phyloP scores from a whole-genome alignment of 345 rosid species.

The Hypericum androsaemum region DNA sequence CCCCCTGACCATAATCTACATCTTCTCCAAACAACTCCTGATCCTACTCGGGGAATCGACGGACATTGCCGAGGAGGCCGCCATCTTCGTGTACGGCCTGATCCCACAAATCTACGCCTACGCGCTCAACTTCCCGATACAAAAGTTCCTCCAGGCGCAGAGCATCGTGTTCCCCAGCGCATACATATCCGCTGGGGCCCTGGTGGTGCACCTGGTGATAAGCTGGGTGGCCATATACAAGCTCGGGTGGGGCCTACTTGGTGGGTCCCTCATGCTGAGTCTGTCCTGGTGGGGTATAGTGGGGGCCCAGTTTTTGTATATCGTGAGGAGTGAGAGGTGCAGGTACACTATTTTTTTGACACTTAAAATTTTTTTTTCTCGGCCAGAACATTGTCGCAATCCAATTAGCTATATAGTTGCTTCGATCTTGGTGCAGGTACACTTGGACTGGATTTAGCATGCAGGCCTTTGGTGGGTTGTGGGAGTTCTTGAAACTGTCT shows the following conservation, averaged over 20 bases:
- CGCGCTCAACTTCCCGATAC: constrained; percentile 18
- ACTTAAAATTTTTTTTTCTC: no score
- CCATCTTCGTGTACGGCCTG: constrained; percentile 17
- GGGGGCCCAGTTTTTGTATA: constrained; percentile 44
- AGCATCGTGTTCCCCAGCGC: constrained; percentile 24
- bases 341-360: no score
- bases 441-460: constrained; percentile 62
- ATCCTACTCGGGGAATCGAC: constrained; percentile 14
- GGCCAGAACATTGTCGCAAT: no score
- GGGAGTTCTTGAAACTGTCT: constrained; percentile 63
- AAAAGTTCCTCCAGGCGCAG: constrained; percentile 21
- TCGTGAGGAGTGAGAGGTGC: constrained; percentile 33
- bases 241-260: constrained; percentile 22
- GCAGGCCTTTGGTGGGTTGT: constrained; percentile 55
- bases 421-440: constrained; percentile 21
- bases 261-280: constrained; percentile 60
- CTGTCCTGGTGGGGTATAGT: constrained; percentile 83
- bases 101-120: constrained; percentile 22
- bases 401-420: no score
- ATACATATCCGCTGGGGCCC: constrained; percentile 6
- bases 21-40: constrained; percentile 14
- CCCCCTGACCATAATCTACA: constrained; percentile 11
- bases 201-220: constrained; percentile 10
- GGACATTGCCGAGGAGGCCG: constrained; percentile 8
- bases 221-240: constrained; percentile 14